phyloP scores from a whole-genome alignment of 129 eudicot genomes.

The Heracleum sosnowskyi region DNA sequence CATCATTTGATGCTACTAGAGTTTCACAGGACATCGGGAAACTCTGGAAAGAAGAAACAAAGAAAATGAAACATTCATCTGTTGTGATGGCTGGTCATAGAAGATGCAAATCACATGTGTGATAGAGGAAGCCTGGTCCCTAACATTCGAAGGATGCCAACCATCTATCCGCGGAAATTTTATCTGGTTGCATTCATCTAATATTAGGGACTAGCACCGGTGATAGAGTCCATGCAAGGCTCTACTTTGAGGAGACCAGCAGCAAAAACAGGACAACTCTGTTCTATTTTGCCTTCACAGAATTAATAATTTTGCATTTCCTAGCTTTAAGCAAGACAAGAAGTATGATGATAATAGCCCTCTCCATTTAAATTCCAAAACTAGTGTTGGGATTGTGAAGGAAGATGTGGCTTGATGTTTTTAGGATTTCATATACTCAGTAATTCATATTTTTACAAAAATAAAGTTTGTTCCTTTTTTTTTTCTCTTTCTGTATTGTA shows the following conservation, averaged over 20 bases:
- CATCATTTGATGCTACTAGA: conserved; percentile 68
- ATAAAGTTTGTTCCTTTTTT: not conserved
- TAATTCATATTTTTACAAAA: not conserved
- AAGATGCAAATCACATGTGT: conserved; percentile 44
- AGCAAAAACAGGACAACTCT: not conserved
- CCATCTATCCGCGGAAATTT: too few relatives aligned
- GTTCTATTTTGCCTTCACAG: not conserved
- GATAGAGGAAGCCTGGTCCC: not conserved
- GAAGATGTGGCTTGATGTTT: not conserved
- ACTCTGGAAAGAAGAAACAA: conserved; percentile 75
- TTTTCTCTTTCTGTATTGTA: too few relatives aligned
- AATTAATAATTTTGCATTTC: not conserved
- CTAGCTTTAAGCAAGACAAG: not conserved
- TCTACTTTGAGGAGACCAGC: not conserved
- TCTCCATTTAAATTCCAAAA: not conserved
- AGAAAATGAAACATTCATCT: conserved; percentile 41
- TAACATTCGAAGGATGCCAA: too few relatives aligned
- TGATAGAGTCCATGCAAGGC: not conserved
- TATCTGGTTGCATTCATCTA: too few relatives aligned
- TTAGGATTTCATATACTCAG: not conserved
- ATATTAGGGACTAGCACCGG: too few relatives aligned
- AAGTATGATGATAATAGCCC: not conserved
- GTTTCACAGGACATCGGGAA: conserved; percentile 72
- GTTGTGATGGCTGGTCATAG: conserved; percentile 41
- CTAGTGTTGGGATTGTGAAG: not conserved